Conservation (phyloP, 2,329 filamentous ascomycete genomes). For the Pyrenochaeta sp. region DNA sequence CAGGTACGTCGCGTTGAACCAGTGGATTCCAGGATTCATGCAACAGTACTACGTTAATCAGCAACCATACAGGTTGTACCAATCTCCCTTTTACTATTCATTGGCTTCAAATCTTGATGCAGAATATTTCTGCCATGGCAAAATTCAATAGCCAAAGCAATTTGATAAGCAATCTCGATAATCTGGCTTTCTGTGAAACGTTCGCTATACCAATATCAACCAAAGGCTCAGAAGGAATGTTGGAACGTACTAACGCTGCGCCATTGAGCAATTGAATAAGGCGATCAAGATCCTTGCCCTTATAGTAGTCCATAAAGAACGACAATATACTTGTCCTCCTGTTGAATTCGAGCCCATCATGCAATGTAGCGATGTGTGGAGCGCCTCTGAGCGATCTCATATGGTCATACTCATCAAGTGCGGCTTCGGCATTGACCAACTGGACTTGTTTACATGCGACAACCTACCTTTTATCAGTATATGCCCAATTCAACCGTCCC, state of each 20-base stretch:
- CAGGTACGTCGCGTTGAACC: conserved; percentile 13
- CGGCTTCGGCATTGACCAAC: conserved; percentile 7
- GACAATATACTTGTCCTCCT: conserved; percentile 9
- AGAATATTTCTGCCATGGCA: conserved; percentile 19
- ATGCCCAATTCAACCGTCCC: neutral
- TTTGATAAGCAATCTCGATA: conserved; percentile 20
- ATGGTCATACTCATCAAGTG: conserved; percentile 15
- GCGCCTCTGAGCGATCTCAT: conserved; percentile 15
- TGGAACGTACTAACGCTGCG: conserved; percentile 15
- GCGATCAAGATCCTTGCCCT: conserved; percentile 19
- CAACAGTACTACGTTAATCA: conserved; percentile 6
- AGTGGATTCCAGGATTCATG: conserved; percentile 9
- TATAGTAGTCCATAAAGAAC: conserved; percentile 20
- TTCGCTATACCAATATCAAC: too few species aligned
- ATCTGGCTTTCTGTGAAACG: conserved; percentile 21
- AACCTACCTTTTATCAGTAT: neutral
- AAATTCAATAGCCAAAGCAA: conserved; percentile 20
- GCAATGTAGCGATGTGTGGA: conserved; percentile 18
- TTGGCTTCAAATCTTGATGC: conserved; percentile 25
- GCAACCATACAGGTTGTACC: neutral
- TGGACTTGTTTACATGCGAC: conserved; percentile 23
- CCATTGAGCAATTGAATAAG: conserved; percentile 16
- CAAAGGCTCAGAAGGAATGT: too few species aligned
- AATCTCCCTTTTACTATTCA: conserved; percentile 11
- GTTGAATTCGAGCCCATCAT: conserved; percentile 19